Percentiles rank a stretch among this genome's conserved stretches.
Evolutionary conservation across 2,329 filamentous ascomycete genomes (phyloP).

Genomic region (Alternaria sp.): DNA sequence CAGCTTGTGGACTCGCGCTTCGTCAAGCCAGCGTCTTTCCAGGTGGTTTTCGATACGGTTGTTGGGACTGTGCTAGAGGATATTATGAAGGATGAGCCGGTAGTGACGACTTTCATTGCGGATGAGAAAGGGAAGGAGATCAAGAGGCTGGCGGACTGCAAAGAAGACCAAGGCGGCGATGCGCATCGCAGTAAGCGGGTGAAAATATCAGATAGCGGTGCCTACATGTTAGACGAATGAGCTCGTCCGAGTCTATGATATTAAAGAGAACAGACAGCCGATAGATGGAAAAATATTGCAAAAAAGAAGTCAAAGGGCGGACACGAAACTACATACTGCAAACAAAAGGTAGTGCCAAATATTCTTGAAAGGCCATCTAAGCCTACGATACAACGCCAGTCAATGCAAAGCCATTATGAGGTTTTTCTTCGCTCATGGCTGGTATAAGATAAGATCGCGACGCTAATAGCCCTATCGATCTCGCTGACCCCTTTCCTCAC

Average conservation of each 20-base stretch:
- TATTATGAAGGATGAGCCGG: not conserved
- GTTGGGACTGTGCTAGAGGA: slow-evolving; percentile 2
- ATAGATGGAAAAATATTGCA: not conserved
- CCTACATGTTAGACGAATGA: not conserved
- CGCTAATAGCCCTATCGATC: not conserved
- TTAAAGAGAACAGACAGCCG: not conserved
- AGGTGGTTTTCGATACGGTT: slow-evolving; percentile 18
- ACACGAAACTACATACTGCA: not conserved
- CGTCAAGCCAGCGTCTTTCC: slow-evolving; percentile 22
- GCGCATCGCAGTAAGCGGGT: slow-evolving; percentile 15
- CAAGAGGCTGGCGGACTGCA: not conserved
- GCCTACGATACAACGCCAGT: slow-evolving; percentile 1
- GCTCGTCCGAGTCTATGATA: not conserved
- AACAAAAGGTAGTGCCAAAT: not conserved
- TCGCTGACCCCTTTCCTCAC: not conserved
- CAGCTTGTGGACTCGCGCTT: slow-evolving; percentile 23
- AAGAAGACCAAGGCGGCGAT: not conserved
- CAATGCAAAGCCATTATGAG: slow-evolving; percentile 3
- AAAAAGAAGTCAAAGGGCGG: not conserved
- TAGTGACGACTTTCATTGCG: not conserved
- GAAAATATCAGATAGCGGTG: not conserved
- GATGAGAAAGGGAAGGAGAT: not conserved
- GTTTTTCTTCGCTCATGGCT: not conserved
- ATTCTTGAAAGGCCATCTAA: not conserved
- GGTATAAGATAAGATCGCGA: not conserved